phyloP scores from a whole-genome alignment of 2,329 filamentous ascomycete species.

The Pseudonectria buxi region DNA sequence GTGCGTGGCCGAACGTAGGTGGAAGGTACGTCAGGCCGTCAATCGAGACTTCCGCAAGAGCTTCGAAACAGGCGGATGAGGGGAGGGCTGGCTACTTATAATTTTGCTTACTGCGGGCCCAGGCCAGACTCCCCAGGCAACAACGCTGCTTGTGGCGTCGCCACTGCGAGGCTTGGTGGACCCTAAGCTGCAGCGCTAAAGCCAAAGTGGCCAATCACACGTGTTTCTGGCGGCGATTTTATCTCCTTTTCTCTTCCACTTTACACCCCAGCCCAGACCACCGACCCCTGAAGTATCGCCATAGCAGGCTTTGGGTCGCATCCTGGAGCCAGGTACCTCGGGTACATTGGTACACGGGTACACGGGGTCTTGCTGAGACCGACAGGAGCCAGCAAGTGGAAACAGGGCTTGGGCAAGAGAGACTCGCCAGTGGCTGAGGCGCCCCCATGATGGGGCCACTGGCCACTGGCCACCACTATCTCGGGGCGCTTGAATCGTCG shows the following conservation, averaged over 20 bases:
- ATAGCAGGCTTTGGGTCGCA: slow-evolving; percentile 23
- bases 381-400: neutral
- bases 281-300: slow-evolving; percentile 34
- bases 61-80: slow-evolving; percentile 43
- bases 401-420: neutral
- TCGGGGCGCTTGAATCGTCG: too few species aligned
- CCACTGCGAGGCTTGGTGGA: slow-evolving; percentile 32
- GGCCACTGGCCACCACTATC: too few species aligned
- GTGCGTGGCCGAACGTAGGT: slow-evolving; percentile 38
- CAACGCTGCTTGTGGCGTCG: slow-evolving; percentile 38
- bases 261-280: slow-evolving; percentile 26
- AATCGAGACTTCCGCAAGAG: slow-evolving; percentile 50
- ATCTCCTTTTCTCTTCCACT: slow-evolving; percentile 31
- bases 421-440: neutral
- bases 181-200: slow-evolving; percentile 31
- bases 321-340: too few species aligned
- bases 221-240: slow-evolving; percentile 25
- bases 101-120: slow-evolving; percentile 37
- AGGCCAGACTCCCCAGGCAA: slow-evolving; percentile 37
- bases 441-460: too few species aligned
- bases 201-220: slow-evolving; percentile 32
- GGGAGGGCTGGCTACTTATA: slow-evolving; percentile 52
- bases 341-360: slow-evolving; percentile 11
- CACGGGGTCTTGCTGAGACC: slow-evolving; percentile 2
- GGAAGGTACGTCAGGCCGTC: slow-evolving; percentile 46